Conservation (phyloP, 371 early-diverging fungal species). For the Mucor indicus region DNA sequence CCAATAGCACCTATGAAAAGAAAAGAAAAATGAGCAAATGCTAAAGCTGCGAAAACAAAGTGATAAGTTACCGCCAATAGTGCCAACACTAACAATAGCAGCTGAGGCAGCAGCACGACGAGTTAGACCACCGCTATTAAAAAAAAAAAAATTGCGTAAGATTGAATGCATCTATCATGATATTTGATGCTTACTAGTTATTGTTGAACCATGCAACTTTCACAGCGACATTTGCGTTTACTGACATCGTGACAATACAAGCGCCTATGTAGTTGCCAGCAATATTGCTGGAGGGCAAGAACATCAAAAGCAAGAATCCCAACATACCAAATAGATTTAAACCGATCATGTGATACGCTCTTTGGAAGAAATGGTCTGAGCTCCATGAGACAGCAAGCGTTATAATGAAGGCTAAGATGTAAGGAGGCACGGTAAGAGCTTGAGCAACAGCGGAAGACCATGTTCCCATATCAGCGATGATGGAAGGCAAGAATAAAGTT, state of each 20-base stretch:
- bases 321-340: constrained; percentile 18
- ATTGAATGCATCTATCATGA: too few species aligned
- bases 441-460: constrained; percentile 31
- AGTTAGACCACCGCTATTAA: constrained; percentile 28
- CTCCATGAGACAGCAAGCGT: constrained; percentile 29
- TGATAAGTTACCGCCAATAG: too few species aligned
- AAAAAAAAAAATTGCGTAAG: neutral
- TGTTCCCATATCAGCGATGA: constrained; percentile 28
- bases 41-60: too few species aligned
- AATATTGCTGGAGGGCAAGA: constrained; percentile 12
- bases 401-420: constrained; percentile 20
- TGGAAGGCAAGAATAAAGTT: constrained; percentile 39
- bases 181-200: constrained; percentile 19
- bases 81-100: constrained; percentile 34
- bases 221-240: constrained; percentile 36
- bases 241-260: constrained; percentile 24
- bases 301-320: constrained; percentile 32
- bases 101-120: constrained; percentile 38
- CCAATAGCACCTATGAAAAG: constrained; percentile 38
- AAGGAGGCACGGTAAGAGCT: constrained; percentile 24
- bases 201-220: constrained; percentile 40
- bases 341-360: constrained; percentile 29
- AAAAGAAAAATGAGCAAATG: too few species aligned
- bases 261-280: constrained; percentile 24
- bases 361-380: constrained; percentile 29